Conservation (phyloP, 176 grass and related monocot species). For the Aegilops umbellulata region DNA sequence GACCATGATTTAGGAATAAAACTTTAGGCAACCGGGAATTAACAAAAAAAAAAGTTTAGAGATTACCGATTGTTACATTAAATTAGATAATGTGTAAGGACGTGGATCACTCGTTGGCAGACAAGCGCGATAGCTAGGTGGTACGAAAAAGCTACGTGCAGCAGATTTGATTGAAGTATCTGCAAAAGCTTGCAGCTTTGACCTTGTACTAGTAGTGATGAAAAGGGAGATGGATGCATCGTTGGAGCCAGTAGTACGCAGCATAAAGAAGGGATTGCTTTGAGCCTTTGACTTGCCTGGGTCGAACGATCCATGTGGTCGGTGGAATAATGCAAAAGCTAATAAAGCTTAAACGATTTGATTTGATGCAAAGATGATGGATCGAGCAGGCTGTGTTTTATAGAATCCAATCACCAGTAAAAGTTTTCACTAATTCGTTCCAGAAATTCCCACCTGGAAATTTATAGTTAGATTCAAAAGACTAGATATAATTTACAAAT, state of each 20-base stretch:
- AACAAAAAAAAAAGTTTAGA: neutral
- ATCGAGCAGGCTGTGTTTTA: neutral
- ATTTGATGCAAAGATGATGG: neutral
- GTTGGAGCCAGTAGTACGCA: neutral
- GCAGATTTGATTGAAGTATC: neutral
- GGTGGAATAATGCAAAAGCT: conserved; percentile 9
- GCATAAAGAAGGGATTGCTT: neutral
- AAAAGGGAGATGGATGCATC: neutral
- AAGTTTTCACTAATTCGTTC: neutral
- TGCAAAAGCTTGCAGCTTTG: conserved; percentile 7
- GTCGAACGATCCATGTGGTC: neutral
- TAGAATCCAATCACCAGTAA: neutral
- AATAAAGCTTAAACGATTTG: neutral
- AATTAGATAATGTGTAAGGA: neutral
- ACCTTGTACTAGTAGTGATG: neutral
- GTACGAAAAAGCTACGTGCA: neutral
- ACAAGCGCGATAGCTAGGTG: neutral
- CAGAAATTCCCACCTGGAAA: neutral
- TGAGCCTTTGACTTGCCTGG: neutral
- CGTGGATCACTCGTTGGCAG: neutral
- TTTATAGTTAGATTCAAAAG: no score
- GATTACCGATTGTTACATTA: neutral
- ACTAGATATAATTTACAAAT: no score
- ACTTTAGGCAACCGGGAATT: neutral
- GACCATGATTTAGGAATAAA: neutral